A percentile compares a stretch with the other conserved stretches of the same genome.
Conservation (phyloP, 306 rosid species). For the Trifolium dubium region DNA sequence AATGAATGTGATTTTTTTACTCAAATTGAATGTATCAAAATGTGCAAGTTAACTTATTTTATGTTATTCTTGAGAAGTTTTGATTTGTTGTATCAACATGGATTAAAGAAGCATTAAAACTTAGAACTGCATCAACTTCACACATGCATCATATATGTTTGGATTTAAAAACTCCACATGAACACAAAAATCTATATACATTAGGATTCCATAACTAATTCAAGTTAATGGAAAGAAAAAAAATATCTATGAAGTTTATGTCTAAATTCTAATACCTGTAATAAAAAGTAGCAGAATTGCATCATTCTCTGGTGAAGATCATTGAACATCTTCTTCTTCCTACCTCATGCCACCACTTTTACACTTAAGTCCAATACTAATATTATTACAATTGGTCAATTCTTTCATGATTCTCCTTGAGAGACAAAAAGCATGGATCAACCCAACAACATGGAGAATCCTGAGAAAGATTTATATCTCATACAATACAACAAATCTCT, state of each 20-base stretch:
- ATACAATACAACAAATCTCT: slow-evolving; percentile 62
- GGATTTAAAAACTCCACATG: neutral
- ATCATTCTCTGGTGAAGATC: slow-evolving; percentile 57
- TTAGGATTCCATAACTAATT: neutral
- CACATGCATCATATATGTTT: neutral
- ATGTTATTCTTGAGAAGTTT: slow-evolving; percentile 34
- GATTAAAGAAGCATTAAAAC: slow-evolving; percentile 28
- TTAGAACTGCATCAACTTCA: slow-evolving; percentile 36
- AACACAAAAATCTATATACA: neutral
- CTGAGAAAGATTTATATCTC: slow-evolving; percentile 49
- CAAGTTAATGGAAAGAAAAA: neutral
- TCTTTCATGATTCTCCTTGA: slow-evolving; percentile 41
- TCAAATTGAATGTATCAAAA: neutral
- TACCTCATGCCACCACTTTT: slow-evolving; percentile 55
- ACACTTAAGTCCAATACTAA: slow-evolving; percentile 25
- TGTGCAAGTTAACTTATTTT: slow-evolving; percentile 36
- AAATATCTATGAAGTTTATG: slow-evolving; percentile 9
- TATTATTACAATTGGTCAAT: slow-evolving; percentile 17
- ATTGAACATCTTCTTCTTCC: slow-evolving; percentile 57
- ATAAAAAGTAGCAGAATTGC: slow-evolving; percentile 51
- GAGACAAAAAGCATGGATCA: slow-evolving; percentile 47
- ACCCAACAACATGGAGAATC: slow-evolving; percentile 29
- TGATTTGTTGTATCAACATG: neutral
- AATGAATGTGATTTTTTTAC: neutral
- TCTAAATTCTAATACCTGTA: slow-evolving; percentile 51